These are phyloP conservation scores for Phlebiopsis gigantea DNA, from an alignment of 768 basidiomycete species.

Conservation along the genomic window DNA sequence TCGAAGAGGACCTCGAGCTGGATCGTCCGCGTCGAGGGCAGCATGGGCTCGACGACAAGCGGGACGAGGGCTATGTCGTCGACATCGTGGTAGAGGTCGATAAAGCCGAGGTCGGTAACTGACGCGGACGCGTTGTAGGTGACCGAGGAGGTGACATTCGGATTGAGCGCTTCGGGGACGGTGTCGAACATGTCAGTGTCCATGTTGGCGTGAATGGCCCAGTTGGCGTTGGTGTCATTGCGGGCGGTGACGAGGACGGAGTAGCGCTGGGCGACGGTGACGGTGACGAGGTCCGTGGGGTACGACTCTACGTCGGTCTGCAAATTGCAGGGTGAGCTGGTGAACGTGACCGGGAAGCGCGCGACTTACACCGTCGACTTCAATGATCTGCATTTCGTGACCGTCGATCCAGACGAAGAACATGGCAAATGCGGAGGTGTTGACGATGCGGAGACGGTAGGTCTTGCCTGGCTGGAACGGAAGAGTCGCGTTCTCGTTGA, in stretches of 20 bases:
- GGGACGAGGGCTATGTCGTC: slow-evolving; percentile 72
- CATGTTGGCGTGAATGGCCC: slow-evolving; percentile 88
- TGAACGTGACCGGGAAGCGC: too few relatives aligned
- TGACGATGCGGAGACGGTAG: slow-evolving; percentile 85
- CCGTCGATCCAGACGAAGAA: slow-evolving; percentile 91
- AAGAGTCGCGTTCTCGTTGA: slow-evolving; percentile 84
- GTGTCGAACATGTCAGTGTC: slow-evolving; percentile 86
- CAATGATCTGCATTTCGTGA: slow-evolving; percentile 79
- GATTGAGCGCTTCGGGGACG: slow-evolving; percentile 63
- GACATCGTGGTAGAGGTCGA: slow-evolving; percentile 55
- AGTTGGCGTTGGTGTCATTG: slow-evolving; percentile 78
- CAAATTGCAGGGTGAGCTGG: too few relatives aligned
- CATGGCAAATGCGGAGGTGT: slow-evolving; percentile 66
- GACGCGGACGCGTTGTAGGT: slow-evolving; percentile 58
- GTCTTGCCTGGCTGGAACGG: slow-evolving; percentile 83
- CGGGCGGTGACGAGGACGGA: slow-evolving; percentile 88
- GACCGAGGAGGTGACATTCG: slow-evolving; percentile 82
- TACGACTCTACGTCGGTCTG: slow-evolving; percentile 71
- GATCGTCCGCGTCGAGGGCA: slow-evolving; percentile 49
- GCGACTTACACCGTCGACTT: slow-evolving; percentile 76
- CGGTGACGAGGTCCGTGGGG: slow-evolving; percentile 61
- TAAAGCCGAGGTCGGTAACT: slow-evolving; percentile 45
- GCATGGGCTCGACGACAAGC: slow-evolving; percentile 43
- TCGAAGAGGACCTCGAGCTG: slow-evolving; percentile 74
- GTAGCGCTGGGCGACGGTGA: slow-evolving; percentile 90